These are phyloP conservation scores for Cryptosporidium viatorum DNA, from an alignment of 169 alveolate species.

Conservation along the genomic window DNA sequence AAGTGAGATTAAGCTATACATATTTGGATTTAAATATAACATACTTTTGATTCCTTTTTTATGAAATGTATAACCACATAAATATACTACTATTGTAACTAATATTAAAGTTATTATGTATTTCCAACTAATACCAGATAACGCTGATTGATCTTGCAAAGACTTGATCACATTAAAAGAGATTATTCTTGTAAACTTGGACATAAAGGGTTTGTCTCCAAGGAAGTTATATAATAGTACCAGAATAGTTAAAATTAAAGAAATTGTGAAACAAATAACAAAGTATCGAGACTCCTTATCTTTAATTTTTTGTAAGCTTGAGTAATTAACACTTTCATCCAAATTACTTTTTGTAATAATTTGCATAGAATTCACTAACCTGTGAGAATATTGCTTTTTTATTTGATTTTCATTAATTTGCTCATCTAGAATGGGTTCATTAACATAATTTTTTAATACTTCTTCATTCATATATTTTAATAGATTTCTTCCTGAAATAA, in stretches of 20 bases:
- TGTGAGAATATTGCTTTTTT: slow-evolving; percentile 26
- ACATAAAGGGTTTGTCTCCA: slow-evolving; percentile 31
- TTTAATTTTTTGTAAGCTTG: neutral
- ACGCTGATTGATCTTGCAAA: neutral
- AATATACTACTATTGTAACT: slow-evolving; percentile 43
- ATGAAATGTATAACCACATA: slow-evolving; percentile 62
- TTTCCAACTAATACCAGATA: slow-evolving; percentile 67
- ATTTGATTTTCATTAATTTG: neutral
- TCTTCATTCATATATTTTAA: slow-evolving; percentile 27
- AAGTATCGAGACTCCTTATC: slow-evolving; percentile 48
- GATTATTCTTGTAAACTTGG: slow-evolving; percentile 14
- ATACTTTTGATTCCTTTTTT: slow-evolving; percentile 31
- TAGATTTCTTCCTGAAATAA: slow-evolving; percentile 37
- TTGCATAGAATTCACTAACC: slow-evolving; percentile 16
- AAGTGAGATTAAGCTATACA: slow-evolving; percentile 52
- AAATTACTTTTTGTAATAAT: slow-evolving; percentile 6
- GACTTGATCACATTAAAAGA: slow-evolving; percentile 20
- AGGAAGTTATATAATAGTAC: slow-evolving; percentile 23
- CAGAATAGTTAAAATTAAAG: slow-evolving; percentile 28
- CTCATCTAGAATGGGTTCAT: neutral
- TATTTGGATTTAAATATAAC: slow-evolving; percentile 24
- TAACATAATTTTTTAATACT: slow-evolving; percentile 10
- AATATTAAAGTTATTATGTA: slow-evolving; percentile 7
- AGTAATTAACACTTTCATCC: slow-evolving; percentile 11
- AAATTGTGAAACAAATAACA: slow-evolving; percentile 24